Evolutionary conservation across 768 basidiomycete species (phyloP), one percentile per base, ranked within the genome.

Genomic region (Suillus paluster): DNA sequence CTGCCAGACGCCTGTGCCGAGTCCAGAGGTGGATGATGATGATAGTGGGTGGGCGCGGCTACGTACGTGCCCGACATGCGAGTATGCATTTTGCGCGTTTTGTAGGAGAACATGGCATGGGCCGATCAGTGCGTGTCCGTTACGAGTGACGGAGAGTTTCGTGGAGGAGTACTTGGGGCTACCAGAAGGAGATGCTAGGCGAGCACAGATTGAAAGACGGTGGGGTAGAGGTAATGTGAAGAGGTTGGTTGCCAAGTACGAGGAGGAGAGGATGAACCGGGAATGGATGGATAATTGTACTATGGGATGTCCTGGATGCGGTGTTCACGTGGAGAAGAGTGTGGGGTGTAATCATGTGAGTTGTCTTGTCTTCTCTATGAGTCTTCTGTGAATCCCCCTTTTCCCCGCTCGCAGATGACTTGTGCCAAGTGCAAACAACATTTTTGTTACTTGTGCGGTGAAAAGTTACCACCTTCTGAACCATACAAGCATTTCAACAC

Each of bases 91-190:
- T 71, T 96, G 95, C 74, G 83, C 86, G 4, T 90, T 90, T 66
- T 97, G 95, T 71, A 84, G 83, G 64, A 83, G 87, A 48, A 90
- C 91, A 54, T 97, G 95, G 94, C 95, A 97, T 71, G 95, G 95
- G 2, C 86, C 91, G 2, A 82, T 90, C 55, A 83, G 86, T 6
- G 76, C 82, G 11, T 97, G 95, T 64, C 84, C 86, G 0, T 83
- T 91, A 30, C 84, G 87, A 11, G 75, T 85, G 33, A 86, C 87
- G n/a, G 86, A 89, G 66, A 78, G 81, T 44, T 71, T 95, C 54
- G 81, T 92, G 19, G 66, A 81, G 39, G 85, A 91, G 61, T 95
- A 96, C 70, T 77, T 91, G 63, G 80, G 78, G 2, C 78, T 84
- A 19, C 76, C 80, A 3, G 84, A 86, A 39, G 81, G 77, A 9